Base-by-base conservation (phyloP, 2,329 filamentous ascomycete species). In the Talaromyces piceae region DNA sequence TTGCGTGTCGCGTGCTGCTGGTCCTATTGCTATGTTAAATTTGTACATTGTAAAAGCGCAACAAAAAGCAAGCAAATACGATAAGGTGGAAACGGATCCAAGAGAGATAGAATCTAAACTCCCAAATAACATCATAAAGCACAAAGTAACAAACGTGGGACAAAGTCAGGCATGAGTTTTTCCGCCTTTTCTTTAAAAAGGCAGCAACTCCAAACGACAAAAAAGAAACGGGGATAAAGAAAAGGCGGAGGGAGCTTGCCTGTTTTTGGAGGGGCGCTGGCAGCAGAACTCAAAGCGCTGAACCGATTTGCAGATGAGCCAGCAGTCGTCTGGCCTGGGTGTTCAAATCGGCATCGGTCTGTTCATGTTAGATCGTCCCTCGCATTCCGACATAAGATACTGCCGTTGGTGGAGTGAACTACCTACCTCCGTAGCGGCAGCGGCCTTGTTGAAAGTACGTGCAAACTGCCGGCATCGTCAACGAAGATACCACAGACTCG, bases 371-470 rank as follows among this genome's bases (percentile, higher is more conserved):
- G 13, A 13, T 23, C 22, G 44, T 18, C 37, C 25, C 23, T 22
- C 45, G 47, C 20, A 22, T 12, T 41, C 13, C 22, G n/a, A 44
- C 33, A 31, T 25, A 53, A 20, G 44, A 45, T 26, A 4, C 45
- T 41, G 51, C 13, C 52, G 44, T 41, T 41, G 7, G 41, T 6
- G n/a, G 49, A 26, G 18, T 16, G 16, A 2, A 28, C 9, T 49
- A 57, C 33, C 20, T 72, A 84, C 83, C 73, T 69, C 84, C 84
- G 63, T 78, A 82, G 61, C 72, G 80, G 73, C 85, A 89, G 56
- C 74, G 75, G 41, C 83, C 83, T 63, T 83, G 76, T 63, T 78
- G 77, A 61, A 76, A 88, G 65, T 80, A 88, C 56, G 68, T 77
- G 73, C 85, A 88, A 51, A 85, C 59, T 11, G 63, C 63, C 72